These are phyloP conservation scores for Epichloe hybrida DNA, from an alignment of 2,329 filamentous ascomycete genomes.

Conservation along the genomic window DNA sequence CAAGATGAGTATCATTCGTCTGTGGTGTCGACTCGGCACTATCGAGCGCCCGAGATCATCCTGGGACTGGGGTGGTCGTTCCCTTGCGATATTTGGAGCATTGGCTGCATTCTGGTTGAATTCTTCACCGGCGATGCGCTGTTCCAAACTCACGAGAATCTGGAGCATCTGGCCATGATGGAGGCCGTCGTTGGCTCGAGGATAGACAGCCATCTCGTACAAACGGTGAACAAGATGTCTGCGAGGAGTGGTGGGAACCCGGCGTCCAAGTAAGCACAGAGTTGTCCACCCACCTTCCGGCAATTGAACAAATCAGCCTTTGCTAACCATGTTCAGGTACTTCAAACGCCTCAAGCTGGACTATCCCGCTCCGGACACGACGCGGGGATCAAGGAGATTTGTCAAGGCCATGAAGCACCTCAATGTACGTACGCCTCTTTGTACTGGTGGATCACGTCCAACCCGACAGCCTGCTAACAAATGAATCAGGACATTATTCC, in stretches of 20 bases:
- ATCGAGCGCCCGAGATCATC: constrained; percentile 58
- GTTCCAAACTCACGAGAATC: constrained; percentile 60
- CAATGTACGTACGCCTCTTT: constrained; percentile 38
- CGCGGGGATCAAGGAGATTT: constrained; percentile 49
- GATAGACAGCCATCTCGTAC: constrained; percentile 46
- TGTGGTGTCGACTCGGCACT: constrained; percentile 57
- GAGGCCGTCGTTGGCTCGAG: constrained; percentile 48
- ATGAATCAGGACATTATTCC: constrained; percentile 36
- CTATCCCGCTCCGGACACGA: constrained; percentile 51
- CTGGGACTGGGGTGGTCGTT: constrained; percentile 58
- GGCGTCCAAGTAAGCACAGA: constrained; percentile 44
- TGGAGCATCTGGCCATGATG: constrained; percentile 67
- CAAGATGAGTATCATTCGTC: constrained; percentile 62
- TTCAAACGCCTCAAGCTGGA: constrained; percentile 54
- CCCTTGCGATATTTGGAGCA: constrained; percentile 62
- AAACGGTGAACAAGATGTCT: constrained; percentile 34
- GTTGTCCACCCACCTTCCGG: background rate
- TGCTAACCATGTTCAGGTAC: constrained; percentile 31
- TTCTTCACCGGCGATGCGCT: constrained; percentile 59
- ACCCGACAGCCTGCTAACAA: background rate
- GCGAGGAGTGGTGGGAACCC: constrained; percentile 44
- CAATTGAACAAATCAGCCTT: background rate
- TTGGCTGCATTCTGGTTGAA: constrained; percentile 58
- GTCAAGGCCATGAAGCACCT: constrained; percentile 61
- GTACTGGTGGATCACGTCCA: background rate